These are phyloP conservation scores for Echeveria elegans DNA, from an alignment of 164 flowering plant species.

Conservation along the genomic window DNA sequence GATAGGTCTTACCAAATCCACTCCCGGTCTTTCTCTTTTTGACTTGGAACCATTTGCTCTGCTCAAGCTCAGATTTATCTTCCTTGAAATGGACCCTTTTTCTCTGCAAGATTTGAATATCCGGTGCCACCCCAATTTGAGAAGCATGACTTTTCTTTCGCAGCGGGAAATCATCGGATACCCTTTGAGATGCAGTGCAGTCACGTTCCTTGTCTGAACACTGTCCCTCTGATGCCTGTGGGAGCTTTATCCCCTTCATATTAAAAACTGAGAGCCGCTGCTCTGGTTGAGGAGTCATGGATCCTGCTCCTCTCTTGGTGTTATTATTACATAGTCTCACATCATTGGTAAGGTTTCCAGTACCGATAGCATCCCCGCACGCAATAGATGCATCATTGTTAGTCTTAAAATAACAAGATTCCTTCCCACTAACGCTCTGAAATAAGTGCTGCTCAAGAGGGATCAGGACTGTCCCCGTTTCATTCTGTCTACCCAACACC, in stretches of 20 bases:
- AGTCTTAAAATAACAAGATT: not conserved
- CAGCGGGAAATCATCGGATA: constrained; percentile 3
- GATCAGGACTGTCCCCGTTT: constrained; percentile 10
- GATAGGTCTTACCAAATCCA: constrained; percentile 24
- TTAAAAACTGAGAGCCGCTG: no score
- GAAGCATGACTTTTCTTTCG: constrained; percentile 3
- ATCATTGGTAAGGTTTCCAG: not conserved
- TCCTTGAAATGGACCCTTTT: constrained; percentile 65
- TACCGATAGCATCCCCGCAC: not conserved
- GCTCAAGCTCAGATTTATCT: constrained; percentile 18
- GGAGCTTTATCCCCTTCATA: no score
- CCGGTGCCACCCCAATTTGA: constrained; percentile 12
- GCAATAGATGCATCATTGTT: not conserved
- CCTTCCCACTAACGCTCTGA: not conserved
- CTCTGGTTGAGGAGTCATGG: constrained; percentile 7
- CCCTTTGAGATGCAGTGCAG: constrained; percentile 12
- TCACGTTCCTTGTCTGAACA: constrained; percentile 2
- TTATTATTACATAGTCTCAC: not conserved
- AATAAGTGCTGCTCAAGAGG: constrained; percentile 1
- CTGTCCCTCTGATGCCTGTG: not conserved
- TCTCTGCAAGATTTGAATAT: constrained; percentile 16
- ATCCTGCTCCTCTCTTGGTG: not conserved
- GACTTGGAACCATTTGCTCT: constrained; percentile 12
- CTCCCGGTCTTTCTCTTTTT: constrained; percentile 17
- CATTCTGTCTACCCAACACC: constrained; percentile 15